Evolutionary conservation across 163 green algal species (phyloP).

Genomic region (Scenedesmus sp.): DNA sequence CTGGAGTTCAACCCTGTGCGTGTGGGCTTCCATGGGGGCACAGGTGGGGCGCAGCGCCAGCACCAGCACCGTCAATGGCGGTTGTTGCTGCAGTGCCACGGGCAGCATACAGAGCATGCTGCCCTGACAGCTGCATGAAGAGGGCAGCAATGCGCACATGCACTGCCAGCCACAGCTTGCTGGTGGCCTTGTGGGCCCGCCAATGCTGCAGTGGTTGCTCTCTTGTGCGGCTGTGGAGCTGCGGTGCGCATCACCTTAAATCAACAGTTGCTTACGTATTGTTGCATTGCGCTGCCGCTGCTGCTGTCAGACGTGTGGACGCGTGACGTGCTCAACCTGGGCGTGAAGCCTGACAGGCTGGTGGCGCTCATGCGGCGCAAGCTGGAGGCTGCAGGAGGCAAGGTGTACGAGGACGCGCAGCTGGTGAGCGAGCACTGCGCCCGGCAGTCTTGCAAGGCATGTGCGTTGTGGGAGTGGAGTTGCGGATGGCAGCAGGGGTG

Average conservation of each 20-base stretch:
- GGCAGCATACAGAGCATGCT: too few species aligned
- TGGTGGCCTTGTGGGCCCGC: background rate
- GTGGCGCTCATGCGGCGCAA: constrained; percentile 62
- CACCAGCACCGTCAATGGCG: too few species aligned
- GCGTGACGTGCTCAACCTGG: constrained; percentile 93
- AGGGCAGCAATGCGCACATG: background rate
- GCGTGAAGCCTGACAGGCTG: constrained; percentile 77
- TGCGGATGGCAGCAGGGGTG: too few species aligned
- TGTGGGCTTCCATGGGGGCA: constrained; percentile 66
- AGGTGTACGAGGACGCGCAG: constrained; percentile 73
- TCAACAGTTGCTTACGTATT: background rate
- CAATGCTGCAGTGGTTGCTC: background rate
- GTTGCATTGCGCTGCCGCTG: background rate
- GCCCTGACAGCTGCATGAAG: background rate
- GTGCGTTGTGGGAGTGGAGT: too few species aligned
- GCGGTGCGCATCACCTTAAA: too few species aligned
- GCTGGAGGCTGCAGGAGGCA: constrained; percentile 79
- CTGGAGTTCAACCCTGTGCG: constrained; percentile 92
- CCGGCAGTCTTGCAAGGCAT: too few species aligned
- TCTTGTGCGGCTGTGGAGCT: background rate
- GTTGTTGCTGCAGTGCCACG: too few species aligned
- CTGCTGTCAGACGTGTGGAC: constrained; percentile 81
- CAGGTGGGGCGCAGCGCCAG: too few species aligned
- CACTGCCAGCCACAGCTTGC: background rate
- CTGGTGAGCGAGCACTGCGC: constrained; percentile 64